These are phyloP conservation scores for Excoecaria agallocha DNA, from an alignment of 345 rosid genomes.

Conservation along the genomic window DNA sequence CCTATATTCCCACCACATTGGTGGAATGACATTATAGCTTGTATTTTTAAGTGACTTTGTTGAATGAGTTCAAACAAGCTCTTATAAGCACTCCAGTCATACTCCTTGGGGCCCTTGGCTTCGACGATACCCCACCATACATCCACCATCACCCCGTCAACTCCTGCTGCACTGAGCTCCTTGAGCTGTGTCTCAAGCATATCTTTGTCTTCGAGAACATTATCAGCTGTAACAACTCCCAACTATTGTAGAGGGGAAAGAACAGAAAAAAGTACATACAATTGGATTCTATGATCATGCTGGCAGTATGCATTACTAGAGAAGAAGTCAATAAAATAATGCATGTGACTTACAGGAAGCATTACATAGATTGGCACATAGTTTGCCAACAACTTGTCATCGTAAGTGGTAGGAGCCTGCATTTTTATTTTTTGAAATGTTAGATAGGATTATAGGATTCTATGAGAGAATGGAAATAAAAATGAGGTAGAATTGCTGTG, in stretches of 20 bases:
- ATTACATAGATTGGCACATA: conserved; percentile 75
- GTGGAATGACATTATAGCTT: conserved; percentile 85
- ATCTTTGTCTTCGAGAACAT: conserved; percentile 42
- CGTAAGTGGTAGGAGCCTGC: conserved; percentile 24
- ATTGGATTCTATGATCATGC: neutral
- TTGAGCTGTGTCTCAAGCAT: conserved; percentile 52
- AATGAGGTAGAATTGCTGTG: neutral
- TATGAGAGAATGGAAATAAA: neutral
- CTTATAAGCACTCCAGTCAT: conserved; percentile 78
- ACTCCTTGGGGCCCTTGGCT: conserved; percentile 52
- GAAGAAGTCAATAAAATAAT: neutral
- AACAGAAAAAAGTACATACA: neutral
- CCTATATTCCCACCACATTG: conserved; percentile 90
- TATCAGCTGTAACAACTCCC: conserved; percentile 55
- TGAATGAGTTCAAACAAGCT: conserved; percentile 52
- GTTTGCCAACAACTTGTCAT: conserved; percentile 55
- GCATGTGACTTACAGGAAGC: conserved; percentile 68
- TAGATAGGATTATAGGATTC: neutral
- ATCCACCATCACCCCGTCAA: conserved; percentile 83
- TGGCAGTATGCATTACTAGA: neutral
- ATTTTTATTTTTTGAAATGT: neutral
- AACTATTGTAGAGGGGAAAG: conserved; percentile 30
- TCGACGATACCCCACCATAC: conserved; percentile 89
- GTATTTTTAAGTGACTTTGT: conserved; percentile 51
- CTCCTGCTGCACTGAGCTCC: conserved; percentile 58